Evolutionary conservation across 106 monocot genomes (phyloP).

Genomic region (Dendrobium officinale): DNA sequence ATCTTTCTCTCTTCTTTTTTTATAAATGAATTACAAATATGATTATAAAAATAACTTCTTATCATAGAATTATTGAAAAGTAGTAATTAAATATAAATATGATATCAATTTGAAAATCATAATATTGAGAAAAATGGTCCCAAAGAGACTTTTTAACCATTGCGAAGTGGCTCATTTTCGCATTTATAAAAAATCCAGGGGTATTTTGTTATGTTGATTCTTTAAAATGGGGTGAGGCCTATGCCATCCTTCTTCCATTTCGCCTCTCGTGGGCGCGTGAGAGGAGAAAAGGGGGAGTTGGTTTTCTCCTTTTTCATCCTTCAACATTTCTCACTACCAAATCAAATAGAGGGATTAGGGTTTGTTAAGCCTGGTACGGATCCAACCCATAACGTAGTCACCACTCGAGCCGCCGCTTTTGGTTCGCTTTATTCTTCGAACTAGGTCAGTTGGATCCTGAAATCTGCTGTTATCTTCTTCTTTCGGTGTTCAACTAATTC

Average conservation of each 20-base stretch:
- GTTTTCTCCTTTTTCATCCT: background rate
- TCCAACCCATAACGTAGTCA: background rate
- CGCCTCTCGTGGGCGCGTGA: background rate
- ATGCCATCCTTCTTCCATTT: background rate
- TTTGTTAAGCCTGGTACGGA: background rate
- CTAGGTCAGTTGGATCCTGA: conserved; percentile 1
- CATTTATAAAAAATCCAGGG: background rate
- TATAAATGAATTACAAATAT: too few species aligned
- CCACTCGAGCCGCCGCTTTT: background rate
- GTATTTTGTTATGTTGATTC: background rate
- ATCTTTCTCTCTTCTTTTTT: too few species aligned
- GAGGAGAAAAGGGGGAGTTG: background rate
- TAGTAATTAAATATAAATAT: too few species aligned
- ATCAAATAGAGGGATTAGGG: background rate
- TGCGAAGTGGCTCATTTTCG: background rate
- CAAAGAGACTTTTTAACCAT: too few species aligned
- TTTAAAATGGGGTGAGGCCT: background rate
- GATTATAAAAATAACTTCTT: too few species aligned
- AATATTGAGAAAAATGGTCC: too few species aligned
- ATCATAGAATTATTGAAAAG: too few species aligned
- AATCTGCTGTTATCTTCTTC: background rate
- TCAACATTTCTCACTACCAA: background rate
- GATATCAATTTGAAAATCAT: too few species aligned
- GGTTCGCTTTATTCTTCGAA: background rate
- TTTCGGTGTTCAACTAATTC: background rate